Evolutionary conservation across 768 basidiomycete genomes (phyloP), one percentile per base, ranked within the genome.

Genomic region (Cubamyces sp.): DNA sequence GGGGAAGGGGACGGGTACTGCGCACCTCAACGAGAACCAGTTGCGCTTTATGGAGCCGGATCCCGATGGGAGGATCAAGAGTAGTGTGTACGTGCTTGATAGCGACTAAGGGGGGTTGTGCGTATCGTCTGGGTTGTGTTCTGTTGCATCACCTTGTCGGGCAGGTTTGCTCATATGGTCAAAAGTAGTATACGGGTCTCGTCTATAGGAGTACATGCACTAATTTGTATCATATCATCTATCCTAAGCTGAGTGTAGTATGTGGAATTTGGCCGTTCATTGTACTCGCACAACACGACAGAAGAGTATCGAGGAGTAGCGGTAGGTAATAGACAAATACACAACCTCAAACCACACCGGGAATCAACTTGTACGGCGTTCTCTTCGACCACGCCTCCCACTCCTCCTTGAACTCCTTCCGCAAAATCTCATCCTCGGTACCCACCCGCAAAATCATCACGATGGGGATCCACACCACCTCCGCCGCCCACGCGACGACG

Each of bases 51-150:
- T 46, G 19, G 56, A 61, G 45, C 69, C 69, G 0, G 62, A 60
- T 21, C 62, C 54, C 15, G 41, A 54, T 11, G 66, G 69, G 3
- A 53, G 53, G n/a, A 65, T 70, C 56, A 71, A 71, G 60, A 69
- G 68, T 47, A 37, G 40, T 4, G 64, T 62, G 30, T 69, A 68
- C 45, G 56, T 71, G 5, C 19, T 60, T 4, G 70, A 71, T 42
- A 69, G 68, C 48, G 69, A 70, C 34, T 68, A 58, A 47, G 40
- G 11, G 18, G 25, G 7, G 9, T 2, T 1, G 19, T 9, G 16
- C 45, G 45, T 5, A 19, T 21, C n/a, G 1, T 30, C 34, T 7
- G 9, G 34, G 34, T 1, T 34, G 11, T 1, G 9, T 34, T 11
- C 1, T 23, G 45, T 19, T 4, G 21, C 45, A 6, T 21, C 2